These are phyloP conservation scores for Oryza rufipogon DNA, from an alignment of 176 grass and related monocot species.

Conservation along the genomic window DNA sequence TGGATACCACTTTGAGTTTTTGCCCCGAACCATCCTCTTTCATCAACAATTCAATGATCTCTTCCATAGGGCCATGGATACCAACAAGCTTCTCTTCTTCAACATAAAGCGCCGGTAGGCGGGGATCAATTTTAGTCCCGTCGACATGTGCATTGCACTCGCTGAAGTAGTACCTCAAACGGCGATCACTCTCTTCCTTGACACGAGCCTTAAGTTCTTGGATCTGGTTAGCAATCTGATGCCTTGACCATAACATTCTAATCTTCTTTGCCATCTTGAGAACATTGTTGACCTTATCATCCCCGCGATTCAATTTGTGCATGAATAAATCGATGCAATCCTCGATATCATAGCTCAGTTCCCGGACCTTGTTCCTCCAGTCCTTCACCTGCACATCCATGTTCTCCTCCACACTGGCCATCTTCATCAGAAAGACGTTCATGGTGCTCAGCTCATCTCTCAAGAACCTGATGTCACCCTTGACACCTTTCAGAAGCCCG, in stretches of 20 bases:
- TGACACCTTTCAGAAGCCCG: neutral
- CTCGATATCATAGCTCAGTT: slow-evolving; percentile 25
- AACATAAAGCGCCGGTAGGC: neutral
- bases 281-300: neutral
- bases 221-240: neutral
- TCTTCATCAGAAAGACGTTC: neutral
- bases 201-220: slow-evolving; percentile 24
- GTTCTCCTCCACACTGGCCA: neutral
- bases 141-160: too few species aligned
- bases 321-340: slow-evolving; percentile 22
- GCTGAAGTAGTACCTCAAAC: neutral
- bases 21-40: neutral
- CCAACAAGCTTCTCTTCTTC: slow-evolving; percentile 11
- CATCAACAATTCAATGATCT: neutral
- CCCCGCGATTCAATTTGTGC: neutral
- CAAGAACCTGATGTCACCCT: neutral
- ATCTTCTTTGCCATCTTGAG: neutral
- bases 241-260: too few species aligned
- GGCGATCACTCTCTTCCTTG: neutral
- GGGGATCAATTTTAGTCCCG: neutral
- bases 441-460: slow-evolving; percentile 12
- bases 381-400: neutral
- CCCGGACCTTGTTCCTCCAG: slow-evolving; percentile 18
- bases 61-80: neutral
- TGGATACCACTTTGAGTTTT: slow-evolving; percentile 3